Conservation (phyloP, 108 stramenopile genomes). For the Nannochloropsis gaditana region DNA sequence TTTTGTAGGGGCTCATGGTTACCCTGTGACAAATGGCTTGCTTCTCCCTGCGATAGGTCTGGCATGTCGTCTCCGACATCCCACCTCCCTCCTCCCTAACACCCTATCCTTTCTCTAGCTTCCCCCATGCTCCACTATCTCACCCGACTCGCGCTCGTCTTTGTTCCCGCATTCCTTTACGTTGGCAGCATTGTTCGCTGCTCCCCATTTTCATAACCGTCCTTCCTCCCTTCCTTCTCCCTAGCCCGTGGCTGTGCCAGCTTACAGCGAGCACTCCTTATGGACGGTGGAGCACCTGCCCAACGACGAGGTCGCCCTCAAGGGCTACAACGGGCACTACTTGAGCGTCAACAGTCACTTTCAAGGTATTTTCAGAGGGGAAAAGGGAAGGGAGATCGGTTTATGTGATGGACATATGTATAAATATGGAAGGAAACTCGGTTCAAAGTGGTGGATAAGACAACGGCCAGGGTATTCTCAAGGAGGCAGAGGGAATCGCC, state of each 20-base stretch:
- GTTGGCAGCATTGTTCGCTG: not conserved
- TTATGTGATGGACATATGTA: too few relatives aligned
- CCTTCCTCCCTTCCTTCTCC: not conserved
- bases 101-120: too few relatives aligned
- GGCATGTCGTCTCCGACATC: too few relatives aligned
- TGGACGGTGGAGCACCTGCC: slow-evolving; percentile 1
- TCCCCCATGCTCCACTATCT: not conserved
- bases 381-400: not conserved
- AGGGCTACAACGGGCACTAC: not conserved
- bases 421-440: too few relatives aligned
- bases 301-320: not conserved
- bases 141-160: not conserved
- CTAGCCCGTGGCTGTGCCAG: too few relatives aligned
- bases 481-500: too few relatives aligned
- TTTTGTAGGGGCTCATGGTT: not conserved
- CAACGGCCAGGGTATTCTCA: too few relatives aligned
- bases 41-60: too few relatives aligned
- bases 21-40: too few relatives aligned
- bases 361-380: not conserved
- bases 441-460: too few relatives aligned
- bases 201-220: not conserved
- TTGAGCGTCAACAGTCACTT: slow-evolving; percentile 10
- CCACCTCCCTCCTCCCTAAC: too few relatives aligned
- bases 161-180: not conserved
- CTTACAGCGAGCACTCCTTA: not conserved